Percentiles rank a stretch among this genome's conserved stretches.
Evolutionary conservation across 2,329 filamentous ascomycete species (phyloP).

Genomic region (Mollisia scopiformis): DNA sequence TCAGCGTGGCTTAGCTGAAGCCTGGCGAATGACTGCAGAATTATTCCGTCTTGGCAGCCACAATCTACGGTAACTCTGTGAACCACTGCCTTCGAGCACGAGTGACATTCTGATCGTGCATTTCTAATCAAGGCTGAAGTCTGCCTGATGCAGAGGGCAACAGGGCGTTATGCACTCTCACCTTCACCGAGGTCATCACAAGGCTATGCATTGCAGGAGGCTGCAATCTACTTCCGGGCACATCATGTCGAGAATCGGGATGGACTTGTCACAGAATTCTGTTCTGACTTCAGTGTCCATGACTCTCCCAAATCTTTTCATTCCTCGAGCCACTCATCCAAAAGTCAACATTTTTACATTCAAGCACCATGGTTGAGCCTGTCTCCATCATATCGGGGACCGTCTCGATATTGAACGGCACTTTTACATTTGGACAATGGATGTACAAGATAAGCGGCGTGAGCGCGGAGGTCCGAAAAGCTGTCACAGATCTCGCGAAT

Average conservation of each 20-base stretch:
- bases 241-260: background rate
- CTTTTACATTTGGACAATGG: background rate
- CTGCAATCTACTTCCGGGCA: background rate
- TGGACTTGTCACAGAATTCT: background rate
- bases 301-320: background rate
- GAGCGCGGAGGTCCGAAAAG: background rate
- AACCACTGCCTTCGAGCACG: background rate
- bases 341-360: background rate
- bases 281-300: background rate
- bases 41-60: too few species aligned
- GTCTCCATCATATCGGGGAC: background rate
- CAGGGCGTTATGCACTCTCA: background rate
- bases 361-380: background rate
- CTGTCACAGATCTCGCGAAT: background rate
- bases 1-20: too few species aligned
- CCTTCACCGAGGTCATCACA: background rate
- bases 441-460: background rate
- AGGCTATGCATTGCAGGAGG: background rate
- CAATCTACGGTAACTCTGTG: conserved; percentile 8
- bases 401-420: background rate
- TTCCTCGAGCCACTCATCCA: background rate
- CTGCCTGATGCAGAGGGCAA: background rate
- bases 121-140: background rate
- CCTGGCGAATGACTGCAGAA: too few species aligned
- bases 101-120: background rate